phyloP scores from a whole-genome alignment of 2,329 filamentous ascomycete genomes.

The Tolypocladium capitatum region DNA sequence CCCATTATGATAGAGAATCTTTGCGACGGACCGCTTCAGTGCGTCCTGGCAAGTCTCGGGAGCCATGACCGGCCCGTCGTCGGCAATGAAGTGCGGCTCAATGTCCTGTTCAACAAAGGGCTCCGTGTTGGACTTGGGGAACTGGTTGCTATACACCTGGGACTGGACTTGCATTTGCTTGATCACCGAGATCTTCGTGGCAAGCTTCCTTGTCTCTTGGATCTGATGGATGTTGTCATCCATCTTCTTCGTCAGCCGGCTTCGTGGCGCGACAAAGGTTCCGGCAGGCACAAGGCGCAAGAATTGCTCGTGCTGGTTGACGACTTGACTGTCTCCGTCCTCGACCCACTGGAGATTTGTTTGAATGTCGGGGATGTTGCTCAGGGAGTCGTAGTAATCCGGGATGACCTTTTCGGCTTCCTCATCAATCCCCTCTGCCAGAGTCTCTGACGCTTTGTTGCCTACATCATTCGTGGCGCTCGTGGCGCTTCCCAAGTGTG shows the following conservation, averaged over 20 bases:
- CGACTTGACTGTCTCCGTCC: constrained; percentile 76
- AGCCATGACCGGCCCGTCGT: constrained; percentile 79
- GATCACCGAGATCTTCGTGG: constrained; percentile 91
- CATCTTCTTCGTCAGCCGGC: constrained; percentile 64
- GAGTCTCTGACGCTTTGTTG: constrained; percentile 51
- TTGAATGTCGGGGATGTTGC: constrained; percentile 72
- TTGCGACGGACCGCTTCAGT: constrained; percentile 79
- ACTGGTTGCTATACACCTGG: constrained; percentile 96
- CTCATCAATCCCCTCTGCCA: constrained; percentile 90
- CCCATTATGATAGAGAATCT: constrained; percentile 89
- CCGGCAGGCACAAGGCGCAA: constrained; percentile 64
- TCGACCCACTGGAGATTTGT: constrained; percentile 74
- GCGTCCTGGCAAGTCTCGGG: constrained; percentile 70
- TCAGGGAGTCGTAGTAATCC: constrained; percentile 86
- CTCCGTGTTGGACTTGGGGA: constrained; percentile 87
- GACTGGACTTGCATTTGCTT: constrained; percentile 99
- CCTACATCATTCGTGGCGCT: constrained; percentile 30
- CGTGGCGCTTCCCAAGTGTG: constrained; percentile 22
- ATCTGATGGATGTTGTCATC: constrained; percentile 88
- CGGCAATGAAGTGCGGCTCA: constrained; percentile 77
- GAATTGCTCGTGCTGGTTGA: constrained; percentile 78
- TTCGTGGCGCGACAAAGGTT: constrained; percentile 61
- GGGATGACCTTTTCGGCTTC: constrained; percentile 75
- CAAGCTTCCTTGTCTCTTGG: constrained; percentile 92
- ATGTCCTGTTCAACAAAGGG: constrained; percentile 80